Evolutionary conservation across 345 rosid species (phyloP), one percentile per base, ranked within the genome.

Genomic region (Lepidium didymum): DNA sequence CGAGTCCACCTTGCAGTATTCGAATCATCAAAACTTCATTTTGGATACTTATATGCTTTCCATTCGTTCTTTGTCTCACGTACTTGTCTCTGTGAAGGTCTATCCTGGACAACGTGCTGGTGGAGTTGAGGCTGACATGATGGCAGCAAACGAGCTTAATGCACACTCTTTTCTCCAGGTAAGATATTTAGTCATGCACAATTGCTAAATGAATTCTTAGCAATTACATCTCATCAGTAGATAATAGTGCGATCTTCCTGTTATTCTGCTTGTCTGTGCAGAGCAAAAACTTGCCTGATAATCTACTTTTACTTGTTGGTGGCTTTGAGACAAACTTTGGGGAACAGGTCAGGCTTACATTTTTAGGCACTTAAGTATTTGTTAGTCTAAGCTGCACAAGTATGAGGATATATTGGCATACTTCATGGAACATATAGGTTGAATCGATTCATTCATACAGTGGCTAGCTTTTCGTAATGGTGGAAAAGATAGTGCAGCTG

Each of bases 81-180:
- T 41, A 12, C 44, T 37, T 8, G 10, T 70, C 52, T 67, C 41
- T 27, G 41, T 85, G 62, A 73, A 92, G 98, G 98, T 92, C 56
- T 93, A 90, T 80, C 98, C 98, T 0, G 97, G 98, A 75, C 47
- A 77, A 73, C 79, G 97, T 64, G 84, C 89, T 78, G 96, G 78
- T 64, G 94, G 92, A 35, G 49, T 75, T 70, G 98, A 93, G 81
- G 90, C 96, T 25, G 98, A 93, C 80, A 83, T 85, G 96, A 88
- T 93, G 98, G 98, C 97, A 54, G 96, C 97, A 74, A 93, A 86
- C 73, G 98, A 93, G 79, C 85, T 93, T 49, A 86, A 82, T 79
- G 76, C 87, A 21, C 98, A 90, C 85, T 70, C 93, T 76, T 81
- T 78, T 73, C 98, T 93, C 69, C 97, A 93, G 89, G 98, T 92